Conservation (phyloP, 176 grass and related monocot genomes). For the Echinochloa phyllopogon region DNA sequence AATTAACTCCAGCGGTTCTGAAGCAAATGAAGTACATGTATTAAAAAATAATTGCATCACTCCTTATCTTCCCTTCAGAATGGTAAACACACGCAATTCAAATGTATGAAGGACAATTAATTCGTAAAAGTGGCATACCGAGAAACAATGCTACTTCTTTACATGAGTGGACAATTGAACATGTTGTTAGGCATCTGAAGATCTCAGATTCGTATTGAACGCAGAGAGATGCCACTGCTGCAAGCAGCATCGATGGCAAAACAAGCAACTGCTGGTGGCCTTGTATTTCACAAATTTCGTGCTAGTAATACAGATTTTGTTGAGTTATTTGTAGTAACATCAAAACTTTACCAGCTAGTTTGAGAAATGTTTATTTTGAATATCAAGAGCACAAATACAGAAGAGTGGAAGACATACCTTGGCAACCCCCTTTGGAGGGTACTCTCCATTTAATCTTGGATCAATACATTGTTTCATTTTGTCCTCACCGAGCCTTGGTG, state of each 20-base stretch:
- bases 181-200: slow-evolving; percentile 50
- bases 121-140: background rate
- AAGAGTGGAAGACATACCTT: no score
- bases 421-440: no score
- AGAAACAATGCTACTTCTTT: slow-evolving; percentile 34
- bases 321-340: background rate
- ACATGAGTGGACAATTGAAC: slow-evolving; percentile 26
- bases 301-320: background rate
- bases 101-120: background rate
- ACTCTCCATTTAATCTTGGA: no score
- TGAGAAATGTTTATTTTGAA: no score
- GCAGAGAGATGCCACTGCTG: slow-evolving; percentile 73
- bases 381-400: no score
- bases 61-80: background rate
- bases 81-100: background rate
- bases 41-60: background rate
- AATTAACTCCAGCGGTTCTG: background rate
- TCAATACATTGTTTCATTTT: no score
- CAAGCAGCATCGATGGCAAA: slow-evolving; percentile 51
- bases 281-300: slow-evolving; percentile 22
- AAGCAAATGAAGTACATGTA: slow-evolving; percentile 14
- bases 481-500: no score
- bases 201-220: slow-evolving; percentile 71
- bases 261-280: background rate
- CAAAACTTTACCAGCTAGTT: no score